phyloP scores from a whole-genome alignment of 805 yeast species.

The Saccharomycopsis selenospora region DNA sequence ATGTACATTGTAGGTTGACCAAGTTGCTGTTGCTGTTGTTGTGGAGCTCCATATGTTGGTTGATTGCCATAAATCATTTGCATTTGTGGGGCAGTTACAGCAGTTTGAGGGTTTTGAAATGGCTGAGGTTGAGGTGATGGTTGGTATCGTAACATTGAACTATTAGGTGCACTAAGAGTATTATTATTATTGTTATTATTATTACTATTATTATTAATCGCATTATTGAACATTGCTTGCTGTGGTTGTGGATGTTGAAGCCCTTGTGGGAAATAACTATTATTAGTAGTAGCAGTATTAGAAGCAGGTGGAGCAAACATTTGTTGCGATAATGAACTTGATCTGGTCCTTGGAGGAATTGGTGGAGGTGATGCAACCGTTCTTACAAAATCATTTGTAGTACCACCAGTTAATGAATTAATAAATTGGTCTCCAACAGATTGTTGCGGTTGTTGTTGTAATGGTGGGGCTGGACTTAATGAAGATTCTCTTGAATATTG shows the following conservation, averaged over 20 bases:
- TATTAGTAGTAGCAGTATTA: background rate
- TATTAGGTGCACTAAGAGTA: background rate
- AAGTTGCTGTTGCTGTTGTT: background rate
- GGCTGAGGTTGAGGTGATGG: background rate
- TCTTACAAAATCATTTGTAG: slow-evolving; percentile 33
- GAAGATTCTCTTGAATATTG: slow-evolving; percentile 1
- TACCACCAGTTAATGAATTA: slow-evolving; percentile 35
- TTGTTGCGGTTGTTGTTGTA: slow-evolving; percentile 29
- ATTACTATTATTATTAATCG: too few relatives aligned
- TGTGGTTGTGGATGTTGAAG: background rate
- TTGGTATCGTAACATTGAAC: background rate
- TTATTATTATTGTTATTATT: background rate
- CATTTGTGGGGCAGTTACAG: background rate
- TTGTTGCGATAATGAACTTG: slow-evolving; percentile 25
- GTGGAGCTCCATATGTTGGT: background rate
- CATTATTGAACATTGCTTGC: background rate
- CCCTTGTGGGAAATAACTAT: background rate
- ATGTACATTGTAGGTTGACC: slow-evolving; percentile 2
- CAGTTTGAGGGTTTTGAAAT: background rate
- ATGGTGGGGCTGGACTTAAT: background rate
- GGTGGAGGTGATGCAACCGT: slow-evolving; percentile 32
- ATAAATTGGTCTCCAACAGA: slow-evolving; percentile 12
- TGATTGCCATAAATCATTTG: background rate
- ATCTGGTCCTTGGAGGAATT: slow-evolving; percentile 34
- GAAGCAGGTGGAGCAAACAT: background rate